Evolutionary conservation across 352 stramenopile species (phyloP).

Genomic region (Pythium rhizo-oryzae): DNA sequence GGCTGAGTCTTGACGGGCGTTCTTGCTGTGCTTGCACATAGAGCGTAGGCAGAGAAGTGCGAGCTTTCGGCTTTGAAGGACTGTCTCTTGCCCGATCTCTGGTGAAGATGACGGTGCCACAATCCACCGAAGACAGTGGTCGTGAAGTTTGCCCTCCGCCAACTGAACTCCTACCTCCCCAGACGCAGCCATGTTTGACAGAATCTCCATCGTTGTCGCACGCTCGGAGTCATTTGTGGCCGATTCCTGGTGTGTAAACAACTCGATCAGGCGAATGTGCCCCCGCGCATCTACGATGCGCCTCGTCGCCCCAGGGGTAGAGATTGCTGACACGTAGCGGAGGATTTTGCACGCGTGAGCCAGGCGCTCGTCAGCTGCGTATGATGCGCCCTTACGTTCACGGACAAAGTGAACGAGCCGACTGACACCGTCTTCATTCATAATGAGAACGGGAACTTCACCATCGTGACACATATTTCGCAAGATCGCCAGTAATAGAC

Average conservation of each 20-base stretch:
- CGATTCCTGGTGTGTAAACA: slow-evolving; percentile 31
- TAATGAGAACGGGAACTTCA: slow-evolving; percentile 68
- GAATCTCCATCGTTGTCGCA: slow-evolving; percentile 44
- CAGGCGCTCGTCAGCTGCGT: slow-evolving; percentile 42
- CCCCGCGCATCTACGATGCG: slow-evolving; percentile 45
- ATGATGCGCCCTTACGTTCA: slow-evolving; percentile 32
- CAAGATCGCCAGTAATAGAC: slow-evolving; percentile 49
- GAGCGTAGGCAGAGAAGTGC: slow-evolving; percentile 41
- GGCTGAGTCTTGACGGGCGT: slow-evolving; percentile 33
- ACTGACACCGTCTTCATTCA: slow-evolving; percentile 42
- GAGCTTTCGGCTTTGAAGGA: slow-evolving; percentile 17
- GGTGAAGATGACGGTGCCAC: slow-evolving; percentile 9
- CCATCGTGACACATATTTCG: slow-evolving; percentile 57
- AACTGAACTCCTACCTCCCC: slow-evolving; percentile 34
- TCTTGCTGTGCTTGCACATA: slow-evolving; percentile 41
- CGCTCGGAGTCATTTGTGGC: slow-evolving; percentile 17
- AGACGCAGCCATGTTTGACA: slow-evolving; percentile 46
- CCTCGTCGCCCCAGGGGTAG: slow-evolving; percentile 29
- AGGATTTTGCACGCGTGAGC: slow-evolving; percentile 48
- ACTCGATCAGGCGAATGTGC: slow-evolving; percentile 42
- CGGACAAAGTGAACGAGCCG: slow-evolving; percentile 52
- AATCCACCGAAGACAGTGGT: slow-evolving; percentile 48
- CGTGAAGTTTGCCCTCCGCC: slow-evolving; percentile 46
- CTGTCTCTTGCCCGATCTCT: slow-evolving; percentile 4
- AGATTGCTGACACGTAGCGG: slow-evolving; percentile 38